phyloP scores from a whole-genome alignment of 306 rosid species.

The Castanea sativa region DNA sequence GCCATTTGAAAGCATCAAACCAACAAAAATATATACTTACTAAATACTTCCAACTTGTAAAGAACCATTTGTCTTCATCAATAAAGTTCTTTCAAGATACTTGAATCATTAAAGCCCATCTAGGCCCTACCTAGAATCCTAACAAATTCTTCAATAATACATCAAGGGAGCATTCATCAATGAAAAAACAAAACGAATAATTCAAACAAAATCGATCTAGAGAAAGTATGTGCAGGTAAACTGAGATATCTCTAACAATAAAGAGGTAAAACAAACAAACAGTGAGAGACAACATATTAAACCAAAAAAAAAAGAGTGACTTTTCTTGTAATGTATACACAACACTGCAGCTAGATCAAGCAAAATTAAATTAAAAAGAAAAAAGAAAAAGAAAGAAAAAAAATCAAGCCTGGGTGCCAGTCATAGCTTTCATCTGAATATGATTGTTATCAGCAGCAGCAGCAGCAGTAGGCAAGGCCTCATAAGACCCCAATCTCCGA shows the following conservation, averaged over 20 bases:
- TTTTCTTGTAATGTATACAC: neutral
- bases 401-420: constrained; percentile 88
- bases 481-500: constrained; percentile 68
- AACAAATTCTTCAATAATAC: neutral
- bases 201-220: too few relatives aligned
- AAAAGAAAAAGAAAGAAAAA: neutral
- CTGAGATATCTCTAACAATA: neutral
- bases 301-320: neutral
- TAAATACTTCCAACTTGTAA: neutral
- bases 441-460: constrained; percentile 20
- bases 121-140: neutral
- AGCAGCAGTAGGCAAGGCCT: constrained; percentile 55
- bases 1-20: neutral
- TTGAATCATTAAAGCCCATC: neutral
- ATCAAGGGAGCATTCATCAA: too few relatives aligned
- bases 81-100: neutral
- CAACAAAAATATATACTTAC: neutral
- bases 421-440: constrained; percentile 88
- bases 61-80: neutral
- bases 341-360: neutral
- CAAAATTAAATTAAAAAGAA: neutral
- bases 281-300: neutral
- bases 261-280: neutral
- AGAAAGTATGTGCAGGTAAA: neutral
- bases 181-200: too few relatives aligned